Evolutionary conservation across 768 basidiomycete genomes (phyloP), one percentile per base, ranked within the genome.

Genomic region (Mycena maculata): DNA sequence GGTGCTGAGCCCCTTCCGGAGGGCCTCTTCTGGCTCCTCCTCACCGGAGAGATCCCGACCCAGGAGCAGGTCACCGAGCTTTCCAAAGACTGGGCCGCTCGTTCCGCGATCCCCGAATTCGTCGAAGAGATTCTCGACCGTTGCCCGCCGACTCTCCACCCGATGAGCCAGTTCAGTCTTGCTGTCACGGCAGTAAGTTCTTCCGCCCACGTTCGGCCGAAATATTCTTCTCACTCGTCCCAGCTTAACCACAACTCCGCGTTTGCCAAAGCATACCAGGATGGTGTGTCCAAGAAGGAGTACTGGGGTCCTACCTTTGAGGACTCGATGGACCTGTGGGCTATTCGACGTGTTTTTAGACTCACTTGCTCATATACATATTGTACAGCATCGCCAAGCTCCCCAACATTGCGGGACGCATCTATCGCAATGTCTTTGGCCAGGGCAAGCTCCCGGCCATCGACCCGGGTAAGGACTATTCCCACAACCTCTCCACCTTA

Each of bases 91-190:
- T 98, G 97, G 95, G 97, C 96, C 58, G 93, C 94, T 45, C 92
- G 96, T 70, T 90, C 95, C 42, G 87, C 90, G 49, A 89, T 99
- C 69, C 96, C 96, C 48, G 91, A 92, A 67, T 96, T 97, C 73
- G 92, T 99, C n/a, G 96, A 98, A 80, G 96, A 98, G 75, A 87
- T 98, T 73, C 87, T 99, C 56, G 97, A 99, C 84, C 82, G 95
- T 78, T 95, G 93, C 81, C 93, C 93, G 22, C 90, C 92, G 55
- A 96, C 95, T 18, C 88, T 99, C 48, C 97, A 99, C 80, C 97
- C 97, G 70, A 99, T 99, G 97, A 95, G 93, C 80, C 97, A 99
- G 82, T 98, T 99, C 83, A 92, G 92, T 77, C 84, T 98, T 76
- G 96, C 96, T 65, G 94, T 97, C 72, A 98, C 96, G 71, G 96